Percentiles rank a stretch among this genome's conserved stretches.
Conservation (phyloP, 1,139 yeast genomes). For the Pichia sp. region DNA sequence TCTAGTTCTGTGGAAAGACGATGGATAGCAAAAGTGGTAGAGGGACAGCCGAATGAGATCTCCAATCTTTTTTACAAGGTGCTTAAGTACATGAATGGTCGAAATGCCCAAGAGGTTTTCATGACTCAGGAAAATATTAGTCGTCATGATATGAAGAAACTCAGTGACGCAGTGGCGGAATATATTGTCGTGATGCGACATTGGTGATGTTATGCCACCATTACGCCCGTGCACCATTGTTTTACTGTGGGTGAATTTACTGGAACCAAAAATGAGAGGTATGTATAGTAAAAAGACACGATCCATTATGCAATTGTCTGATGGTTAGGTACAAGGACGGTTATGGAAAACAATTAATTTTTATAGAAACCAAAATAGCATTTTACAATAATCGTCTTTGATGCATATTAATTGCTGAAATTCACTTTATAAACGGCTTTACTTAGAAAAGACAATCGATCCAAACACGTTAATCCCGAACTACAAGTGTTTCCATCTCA, state of each 20-base stretch:
- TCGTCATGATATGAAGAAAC: conserved; percentile 58
- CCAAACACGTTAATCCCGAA: too few species aligned
- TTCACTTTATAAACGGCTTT: too few species aligned
- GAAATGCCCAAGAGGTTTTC: conserved; percentile 69
- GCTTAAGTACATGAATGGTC: conserved; percentile 82
- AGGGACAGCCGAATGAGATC: conserved; percentile 64
- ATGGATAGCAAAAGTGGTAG: conserved; percentile 79
- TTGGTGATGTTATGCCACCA: conserved; percentile 32
- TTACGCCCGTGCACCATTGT: conserved; percentile 1
- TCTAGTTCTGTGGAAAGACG: conserved; percentile 80
- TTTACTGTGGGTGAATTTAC: too few species aligned
- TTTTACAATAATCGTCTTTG: background rate
- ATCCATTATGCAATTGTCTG: background rate
- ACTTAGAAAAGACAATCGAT: too few species aligned
- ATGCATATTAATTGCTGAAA: background rate
- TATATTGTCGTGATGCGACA: conserved; percentile 45
- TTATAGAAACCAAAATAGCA: too few species aligned
- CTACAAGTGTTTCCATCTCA: too few species aligned
- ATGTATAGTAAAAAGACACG: background rate
- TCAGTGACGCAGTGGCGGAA: conserved; percentile 58
- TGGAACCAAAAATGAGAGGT: background rate
- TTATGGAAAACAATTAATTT: background rate
- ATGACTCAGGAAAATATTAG: conserved; percentile 65
- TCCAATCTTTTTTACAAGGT: conserved; percentile 63
- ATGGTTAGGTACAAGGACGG: background rate